Evolutionary conservation across 371 early-diverging fungal genomes (phyloP).

Genomic region (Zopfochytrium polystomum): DNA sequence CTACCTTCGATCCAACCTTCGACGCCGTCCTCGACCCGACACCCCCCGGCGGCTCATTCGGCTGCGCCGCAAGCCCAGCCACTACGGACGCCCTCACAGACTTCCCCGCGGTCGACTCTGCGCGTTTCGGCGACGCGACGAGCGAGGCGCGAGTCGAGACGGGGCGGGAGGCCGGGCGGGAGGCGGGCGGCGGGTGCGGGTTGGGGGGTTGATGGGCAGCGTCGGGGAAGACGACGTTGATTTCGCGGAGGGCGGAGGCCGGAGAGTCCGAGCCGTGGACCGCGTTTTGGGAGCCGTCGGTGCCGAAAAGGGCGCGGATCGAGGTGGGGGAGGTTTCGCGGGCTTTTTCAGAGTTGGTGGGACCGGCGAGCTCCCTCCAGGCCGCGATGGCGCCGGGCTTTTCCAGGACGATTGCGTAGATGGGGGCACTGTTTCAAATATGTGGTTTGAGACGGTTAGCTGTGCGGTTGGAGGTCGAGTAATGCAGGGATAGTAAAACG

Average conservation of each 20-base stretch:
- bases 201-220: conserved; percentile 44
- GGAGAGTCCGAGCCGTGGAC: conserved; percentile 81
- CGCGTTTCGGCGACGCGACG: conserved; percentile 22
- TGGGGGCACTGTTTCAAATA: conserved; percentile 38
- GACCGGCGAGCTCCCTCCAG: no score
- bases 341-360: no score
- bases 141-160: conserved; percentile 32
- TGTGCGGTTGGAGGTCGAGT: background rate
- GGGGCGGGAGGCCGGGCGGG: conserved; percentile 61
- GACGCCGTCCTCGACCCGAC: background rate
- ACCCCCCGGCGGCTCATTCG: background rate
- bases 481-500: conserved; percentile 62
- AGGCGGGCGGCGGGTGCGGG: conserved; percentile 7
- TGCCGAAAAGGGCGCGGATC: no score
- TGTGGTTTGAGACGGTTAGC: background rate
- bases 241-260: no score
- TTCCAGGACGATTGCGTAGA: conserved; percentile 64
- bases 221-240: conserved; percentile 55
- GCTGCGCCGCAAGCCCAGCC: background rate
- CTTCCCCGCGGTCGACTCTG: background rate
- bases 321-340: conserved; percentile 50
- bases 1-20: conserved; percentile 14
- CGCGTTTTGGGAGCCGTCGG: conserved; percentile 69
- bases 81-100: background rate
- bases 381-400: conserved; percentile 59